A percentile compares a stretch with the other conserved stretches of the same genome.
phyloP scores from a whole-genome alignment of 805 yeast species.

The Danielozyma ontarioensis region DNA sequence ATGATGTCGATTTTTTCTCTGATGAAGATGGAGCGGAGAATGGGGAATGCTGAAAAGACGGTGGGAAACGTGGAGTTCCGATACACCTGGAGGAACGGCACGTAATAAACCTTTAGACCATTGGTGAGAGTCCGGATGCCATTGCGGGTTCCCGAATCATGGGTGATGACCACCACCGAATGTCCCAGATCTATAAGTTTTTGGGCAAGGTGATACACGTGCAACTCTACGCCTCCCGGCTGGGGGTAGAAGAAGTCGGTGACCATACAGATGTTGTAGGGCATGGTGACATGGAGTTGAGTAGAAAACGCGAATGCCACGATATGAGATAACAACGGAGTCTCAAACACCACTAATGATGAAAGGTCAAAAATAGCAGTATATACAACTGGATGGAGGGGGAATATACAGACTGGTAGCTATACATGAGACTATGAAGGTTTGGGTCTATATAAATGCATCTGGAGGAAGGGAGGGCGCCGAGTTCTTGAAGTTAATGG shows the following conservation, averaged over 20 bases:
- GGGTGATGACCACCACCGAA: conserved; percentile 82
- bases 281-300: conserved; percentile 10
- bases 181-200: conserved; percentile 77
- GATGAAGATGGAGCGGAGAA: conserved; percentile 75
- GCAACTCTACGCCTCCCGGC: conserved; percentile 97
- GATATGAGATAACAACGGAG: no score
- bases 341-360: no score
- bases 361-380: no score
- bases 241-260: conserved; percentile 98
- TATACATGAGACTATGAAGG: no score
- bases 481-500: conserved; percentile 65
- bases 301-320: no score
- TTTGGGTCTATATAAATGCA: conserved; percentile 22
- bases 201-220: conserved; percentile 86
- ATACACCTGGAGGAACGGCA: conserved; percentile 76
- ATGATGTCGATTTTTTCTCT: conserved; percentile 84
- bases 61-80: conserved; percentile 86
- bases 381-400: no score
- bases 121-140: conserved; percentile 83
- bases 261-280: conserved; percentile 59
- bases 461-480: conserved; percentile 44
- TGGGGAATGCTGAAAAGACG: conserved; percentile 82
- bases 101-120: conserved; percentile 89
- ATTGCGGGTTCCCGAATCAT: conserved; percentile 73
- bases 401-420: neutral